Evolutionary conservation across 495 filamentous ascomycete genomes (phyloP), one percentile per base, ranked within the genome.

Genomic region (Podospora pseudopauciseta): DNA sequence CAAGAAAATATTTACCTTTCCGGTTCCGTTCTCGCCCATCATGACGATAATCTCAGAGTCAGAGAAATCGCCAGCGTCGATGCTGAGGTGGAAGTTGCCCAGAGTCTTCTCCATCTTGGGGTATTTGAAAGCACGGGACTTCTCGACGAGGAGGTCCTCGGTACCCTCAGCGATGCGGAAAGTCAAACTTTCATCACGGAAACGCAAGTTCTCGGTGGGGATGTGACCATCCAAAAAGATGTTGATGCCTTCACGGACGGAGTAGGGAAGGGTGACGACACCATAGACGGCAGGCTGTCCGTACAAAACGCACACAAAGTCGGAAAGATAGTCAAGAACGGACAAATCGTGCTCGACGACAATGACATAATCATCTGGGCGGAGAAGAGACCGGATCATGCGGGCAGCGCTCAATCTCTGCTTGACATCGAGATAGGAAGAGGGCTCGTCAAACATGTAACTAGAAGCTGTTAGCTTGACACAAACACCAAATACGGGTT

Each of bases 401-500:
- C 90, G 88, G 69, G 92, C 94, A 69, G 95, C 95, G 72, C 88
- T 90, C 75, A 99, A 83, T 88, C 95, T 91, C 79, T 99, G 94
- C 84, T 98, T 97, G 75, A 97, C 94, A 74, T 99, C 96, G 34
- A 99, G 88, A 74, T 96, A 99, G 11, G 95, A 98, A 16, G 94
- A 97, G 26, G 96, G 96, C 83, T 99, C 95, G 77, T 99, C 95
- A 73, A 99, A 99, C 96, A 98, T 98, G 84, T 99, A 97, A 28
- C 73, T 77, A 32, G 28, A 6, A 30, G 60, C 30, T 62, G 30
- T 30, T 30, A 62, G 30, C 56, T 20, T 3, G 13, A 6, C 39
- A 20, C 56, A 19, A 59, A 20, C 16, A 59, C 5, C 26, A 59
- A n/a, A 27, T 6, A 34, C 26, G 9, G 60, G 60, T 32, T 15